Evolutionary conservation across 2,329 filamentous ascomycete genomes (phyloP).

Genomic region (Alternaria arbusti): DNA sequence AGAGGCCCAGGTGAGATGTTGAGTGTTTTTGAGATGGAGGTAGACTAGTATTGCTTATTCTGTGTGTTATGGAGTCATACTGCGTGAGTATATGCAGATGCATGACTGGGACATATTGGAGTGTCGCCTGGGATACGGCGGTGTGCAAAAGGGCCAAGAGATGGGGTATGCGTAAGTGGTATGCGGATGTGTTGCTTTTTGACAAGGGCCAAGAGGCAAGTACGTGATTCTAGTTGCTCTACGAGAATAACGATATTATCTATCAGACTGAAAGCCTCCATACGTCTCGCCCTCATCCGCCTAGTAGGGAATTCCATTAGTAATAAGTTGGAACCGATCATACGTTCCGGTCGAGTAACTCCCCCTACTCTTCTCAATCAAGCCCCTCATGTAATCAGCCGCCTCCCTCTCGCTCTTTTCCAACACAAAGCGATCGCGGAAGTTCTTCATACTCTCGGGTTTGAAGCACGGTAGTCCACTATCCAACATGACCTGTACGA

Average conservation of each 20-base stretch:
- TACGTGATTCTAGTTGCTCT: not conserved
- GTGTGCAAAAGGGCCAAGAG: not conserved
- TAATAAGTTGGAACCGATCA: conserved; percentile 96
- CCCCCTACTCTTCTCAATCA: conserved; percentile 87
- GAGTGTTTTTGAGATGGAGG: not conserved
- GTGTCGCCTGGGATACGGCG: not conserved
- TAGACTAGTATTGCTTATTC: not conserved
- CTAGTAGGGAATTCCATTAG: conserved; percentile 95
- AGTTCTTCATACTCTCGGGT: conserved; percentile 90
- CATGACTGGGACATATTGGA: not conserved
- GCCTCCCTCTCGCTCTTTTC: conserved; percentile 92
- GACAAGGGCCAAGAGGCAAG: not conserved
- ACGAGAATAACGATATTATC: not conserved
- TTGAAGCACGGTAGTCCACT: conserved; percentile 97
- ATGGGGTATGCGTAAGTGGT: not conserved
- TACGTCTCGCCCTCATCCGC: not conserved
- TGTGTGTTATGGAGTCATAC: not conserved
- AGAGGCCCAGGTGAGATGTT: not conserved
- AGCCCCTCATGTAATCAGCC: conserved; percentile 87
- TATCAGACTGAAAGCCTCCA: not conserved
- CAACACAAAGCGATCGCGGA: conserved; percentile 89
- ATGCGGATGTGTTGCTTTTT: not conserved
- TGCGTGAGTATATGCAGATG: not conserved
- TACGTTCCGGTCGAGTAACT: conserved; percentile 95
- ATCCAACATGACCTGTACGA: conserved; percentile 94